Evolutionary conservation across 148 eudicot species (phyloP).

Genomic region (Drosera capensis): DNA sequence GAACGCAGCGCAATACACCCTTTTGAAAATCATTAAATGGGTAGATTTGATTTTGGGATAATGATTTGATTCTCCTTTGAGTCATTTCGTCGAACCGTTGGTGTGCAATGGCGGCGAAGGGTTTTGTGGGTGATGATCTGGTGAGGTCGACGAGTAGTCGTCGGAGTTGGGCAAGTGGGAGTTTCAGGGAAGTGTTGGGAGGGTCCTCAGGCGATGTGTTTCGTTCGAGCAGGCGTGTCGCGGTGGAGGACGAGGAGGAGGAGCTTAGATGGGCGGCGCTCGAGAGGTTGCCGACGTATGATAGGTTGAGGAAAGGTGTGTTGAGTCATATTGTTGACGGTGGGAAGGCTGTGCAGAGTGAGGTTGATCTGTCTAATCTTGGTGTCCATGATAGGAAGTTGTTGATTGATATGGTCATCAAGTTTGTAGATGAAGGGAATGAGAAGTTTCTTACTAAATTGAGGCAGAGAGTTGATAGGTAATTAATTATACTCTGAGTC

Average conservation of each 20-base stretch:
- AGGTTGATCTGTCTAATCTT: conserved; percentile 25
- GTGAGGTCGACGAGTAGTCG: conserved; percentile 5
- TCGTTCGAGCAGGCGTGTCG: conserved; percentile 2
- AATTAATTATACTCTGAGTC: not conserved
- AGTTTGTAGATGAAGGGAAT: conserved; percentile 8
- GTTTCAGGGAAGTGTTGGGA: conserved; percentile 14
- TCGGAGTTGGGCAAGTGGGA: not conserved
- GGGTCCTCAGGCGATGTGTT: conserved; percentile 10
- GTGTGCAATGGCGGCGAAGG: not conserved
- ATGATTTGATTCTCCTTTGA: not conserved
- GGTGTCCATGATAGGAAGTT: conserved; percentile 19
- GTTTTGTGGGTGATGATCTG: not conserved
- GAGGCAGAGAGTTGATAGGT: conserved; percentile 13
- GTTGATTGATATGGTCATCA: conserved; percentile 6
- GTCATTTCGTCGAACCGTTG: not conserved
- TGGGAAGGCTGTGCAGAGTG: conserved; percentile 20
- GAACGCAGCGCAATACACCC: no score
- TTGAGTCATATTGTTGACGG: conserved; percentile 22
- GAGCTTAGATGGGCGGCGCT: conserved; percentile 59
- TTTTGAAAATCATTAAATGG: no score
- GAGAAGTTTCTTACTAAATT: conserved; percentile 7
- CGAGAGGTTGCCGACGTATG: conserved; percentile 44
- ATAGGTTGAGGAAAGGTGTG: conserved; percentile 44
- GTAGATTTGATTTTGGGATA: no score
- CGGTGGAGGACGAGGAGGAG: conserved; percentile 25